Conservation (phyloP, 768 basidiomycete species). For the Pisolithus orientalis region DNA sequence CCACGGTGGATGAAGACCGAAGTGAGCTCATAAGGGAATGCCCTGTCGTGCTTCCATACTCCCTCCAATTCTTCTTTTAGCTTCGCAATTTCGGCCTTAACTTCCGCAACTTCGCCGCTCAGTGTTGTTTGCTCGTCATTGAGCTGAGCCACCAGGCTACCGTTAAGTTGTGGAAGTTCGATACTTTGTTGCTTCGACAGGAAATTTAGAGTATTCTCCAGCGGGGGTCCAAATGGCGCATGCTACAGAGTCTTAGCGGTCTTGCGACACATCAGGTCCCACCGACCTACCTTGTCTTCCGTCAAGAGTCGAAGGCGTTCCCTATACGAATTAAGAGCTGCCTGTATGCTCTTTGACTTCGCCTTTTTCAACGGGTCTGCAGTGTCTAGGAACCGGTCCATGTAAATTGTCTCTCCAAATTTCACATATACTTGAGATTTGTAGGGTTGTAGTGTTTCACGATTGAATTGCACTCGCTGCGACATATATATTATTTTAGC, state of each 20-base stretch:
- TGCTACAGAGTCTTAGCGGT: slow-evolving; percentile 35
- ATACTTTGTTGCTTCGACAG: slow-evolving; percentile 43
- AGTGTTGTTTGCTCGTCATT: slow-evolving; percentile 48
- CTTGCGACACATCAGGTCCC: neutral
- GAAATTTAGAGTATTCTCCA: slow-evolving; percentile 53
- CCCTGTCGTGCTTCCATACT: slow-evolving; percentile 64
- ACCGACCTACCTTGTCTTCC: slow-evolving; percentile 57
- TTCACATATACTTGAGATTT: slow-evolving; percentile 96
- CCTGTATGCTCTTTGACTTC: slow-evolving; percentile 63
- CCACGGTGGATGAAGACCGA: slow-evolving; percentile 96
- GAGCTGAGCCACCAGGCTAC: slow-evolving; percentile 47
- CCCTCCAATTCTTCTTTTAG: slow-evolving; percentile 68
- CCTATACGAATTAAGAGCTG: slow-evolving; percentile 55
- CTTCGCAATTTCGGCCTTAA: slow-evolving; percentile 40
- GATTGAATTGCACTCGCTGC: slow-evolving; percentile 91
- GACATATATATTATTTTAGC: slow-evolving; percentile 6
- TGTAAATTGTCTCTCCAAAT: slow-evolving; percentile 78
- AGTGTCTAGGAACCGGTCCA: slow-evolving; percentile 88
- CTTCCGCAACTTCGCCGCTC: slow-evolving; percentile 48
- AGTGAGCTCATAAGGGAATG: slow-evolving; percentile 81
- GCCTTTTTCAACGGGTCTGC: slow-evolving; percentile 67
- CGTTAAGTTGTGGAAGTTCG: slow-evolving; percentile 49
- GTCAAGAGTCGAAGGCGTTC: slow-evolving; percentile 64
- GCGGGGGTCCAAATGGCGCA: slow-evolving; percentile 49
- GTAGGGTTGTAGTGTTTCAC: slow-evolving; percentile 84